Evolutionary conservation across 331 rosid species (phyloP), one percentile per base, ranked within the genome.

Genomic region (Arachis monticola): DNA sequence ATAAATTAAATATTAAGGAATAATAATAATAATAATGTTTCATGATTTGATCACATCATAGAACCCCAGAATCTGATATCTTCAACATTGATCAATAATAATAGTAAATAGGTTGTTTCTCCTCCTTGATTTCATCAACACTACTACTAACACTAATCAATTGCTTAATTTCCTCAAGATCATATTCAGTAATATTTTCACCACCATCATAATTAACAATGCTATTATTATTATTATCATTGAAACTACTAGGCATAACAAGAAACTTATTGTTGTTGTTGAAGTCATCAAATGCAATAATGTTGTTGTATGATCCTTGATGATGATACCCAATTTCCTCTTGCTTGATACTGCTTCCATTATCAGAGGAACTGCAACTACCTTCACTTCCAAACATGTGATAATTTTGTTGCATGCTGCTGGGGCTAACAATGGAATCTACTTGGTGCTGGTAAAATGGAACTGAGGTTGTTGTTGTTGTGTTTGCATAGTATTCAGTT

Each of bases 361-460:
- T 91, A 80, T 90, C 91, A 6, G 95, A 90, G 7, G 90, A 90
- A 41, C 87, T 86, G 72, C 89, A 88, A 69, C 97, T 88, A 75
- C 91, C 92, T 83, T 90, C 92, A 80, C 92, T 88, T 67, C 95
- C 95, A 77, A 88, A 84, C 86, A 86, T 72, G 53, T 83, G 40
- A 35, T 35, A 35, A 35, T 35, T 35, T 35, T 35, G 40, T 35
- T 35, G 74, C 27, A 83, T 53, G 74, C 66, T 86, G 31, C 82
- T 83, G 32, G 84, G 83, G 63, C 41, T 78, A 70, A 35, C 8
- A 45, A 79, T 60, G 70, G 71, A 32, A 1, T 88, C 88, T 35
- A 35, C 40, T 73, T 88, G 94, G 73, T 85, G 79, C 59, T 70
- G 90, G 78, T 88, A 79, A 64, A 80, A 77, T 14, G 84, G 74